These are phyloP conservation scores for Sporothrix humicola DNA, from an alignment of 2,329 filamentous ascomycete species.

Conservation along the genomic window DNA sequence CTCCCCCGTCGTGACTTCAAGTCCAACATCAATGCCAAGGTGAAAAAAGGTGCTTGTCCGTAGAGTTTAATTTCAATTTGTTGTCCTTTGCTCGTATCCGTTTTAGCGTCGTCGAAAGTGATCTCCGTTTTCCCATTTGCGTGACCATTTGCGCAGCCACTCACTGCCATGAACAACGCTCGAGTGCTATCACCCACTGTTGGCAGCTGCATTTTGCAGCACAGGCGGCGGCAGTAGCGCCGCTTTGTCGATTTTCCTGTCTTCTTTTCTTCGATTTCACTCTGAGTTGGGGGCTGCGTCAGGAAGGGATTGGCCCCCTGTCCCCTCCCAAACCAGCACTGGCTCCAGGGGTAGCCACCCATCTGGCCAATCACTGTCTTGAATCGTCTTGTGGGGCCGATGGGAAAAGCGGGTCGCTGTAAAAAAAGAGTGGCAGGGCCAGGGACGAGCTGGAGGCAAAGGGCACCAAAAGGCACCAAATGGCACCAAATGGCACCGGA, in stretches of 20 bases:
- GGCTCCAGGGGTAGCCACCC: constrained; percentile 25
- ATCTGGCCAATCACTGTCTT: not conserved
- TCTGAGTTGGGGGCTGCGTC: constrained; percentile 11
- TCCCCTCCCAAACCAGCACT: constrained; percentile 24
- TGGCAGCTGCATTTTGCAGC: not conserved
- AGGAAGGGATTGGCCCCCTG: constrained; percentile 7
- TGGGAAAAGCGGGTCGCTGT: constrained; percentile 1
- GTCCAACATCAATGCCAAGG: too few relatives aligned
- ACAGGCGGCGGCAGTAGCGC: constrained; percentile 23
- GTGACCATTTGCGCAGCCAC: constrained; percentile 22
- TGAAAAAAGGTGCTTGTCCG: not conserved
- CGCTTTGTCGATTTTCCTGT: not conserved
- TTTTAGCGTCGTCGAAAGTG: not conserved
- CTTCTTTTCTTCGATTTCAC: not conserved
- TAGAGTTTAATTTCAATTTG: not conserved
- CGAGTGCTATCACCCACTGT: not conserved
- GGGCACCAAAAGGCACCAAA: not conserved
- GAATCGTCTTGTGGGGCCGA: not conserved
- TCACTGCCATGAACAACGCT: not conserved
- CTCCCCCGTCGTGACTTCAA: too few relatives aligned
- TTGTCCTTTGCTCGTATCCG: constrained; percentile 14
- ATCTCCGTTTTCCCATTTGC: constrained; percentile 3
- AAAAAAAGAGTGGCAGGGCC: constrained; percentile 13
- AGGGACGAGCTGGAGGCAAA: constrained; percentile 13
- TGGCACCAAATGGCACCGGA: too few relatives aligned